phyloP scores from a whole-genome alignment of 352 stramenopile genomes.

The Globisporangium polare region DNA sequence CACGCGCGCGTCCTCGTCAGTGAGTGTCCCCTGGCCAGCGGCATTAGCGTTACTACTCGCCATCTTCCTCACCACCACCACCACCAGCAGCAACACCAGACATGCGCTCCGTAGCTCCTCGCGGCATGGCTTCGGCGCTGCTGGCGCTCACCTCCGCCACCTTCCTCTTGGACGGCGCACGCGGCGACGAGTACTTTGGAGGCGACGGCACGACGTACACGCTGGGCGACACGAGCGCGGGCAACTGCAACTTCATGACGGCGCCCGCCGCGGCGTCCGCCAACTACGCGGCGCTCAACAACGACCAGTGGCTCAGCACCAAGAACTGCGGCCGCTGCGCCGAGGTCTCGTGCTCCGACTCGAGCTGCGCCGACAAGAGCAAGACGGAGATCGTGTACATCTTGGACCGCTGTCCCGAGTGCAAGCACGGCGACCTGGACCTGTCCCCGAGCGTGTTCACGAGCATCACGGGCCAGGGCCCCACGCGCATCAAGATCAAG shows the following conservation, averaged over 20 bases:
- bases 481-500: slow-evolving; percentile 28
- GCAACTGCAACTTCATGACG: slow-evolving; percentile 43
- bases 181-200: slow-evolving; percentile 24
- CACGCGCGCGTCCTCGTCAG: no score
- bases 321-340: slow-evolving; percentile 65
- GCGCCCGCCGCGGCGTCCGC: slow-evolving; percentile 12
- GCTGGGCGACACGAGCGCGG: slow-evolving; percentile 31
- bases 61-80: background rate
- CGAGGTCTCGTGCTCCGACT: slow-evolving; percentile 54
- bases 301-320: slow-evolving; percentile 55
- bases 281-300: slow-evolving; percentile 71
- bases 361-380: slow-evolving; percentile 37
- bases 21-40: no score
- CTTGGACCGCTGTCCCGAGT: slow-evolving; percentile 72
- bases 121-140: background rate
- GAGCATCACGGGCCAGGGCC: slow-evolving; percentile 25
- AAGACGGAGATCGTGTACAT: slow-evolving; percentile 52
- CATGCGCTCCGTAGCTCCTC: slow-evolving; percentile 5
- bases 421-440: slow-evolving; percentile 55
- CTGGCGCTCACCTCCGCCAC: background rate
- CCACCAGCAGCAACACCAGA: background rate
- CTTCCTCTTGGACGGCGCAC: background rate
- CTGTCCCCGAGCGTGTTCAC: slow-evolving; percentile 38
- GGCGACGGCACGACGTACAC: slow-evolving; percentile 55
- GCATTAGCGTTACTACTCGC: background rate